Conservation (phyloP, 2,329 filamentous ascomycete species). For the Sporothrix brunneoviolacea region DNA sequence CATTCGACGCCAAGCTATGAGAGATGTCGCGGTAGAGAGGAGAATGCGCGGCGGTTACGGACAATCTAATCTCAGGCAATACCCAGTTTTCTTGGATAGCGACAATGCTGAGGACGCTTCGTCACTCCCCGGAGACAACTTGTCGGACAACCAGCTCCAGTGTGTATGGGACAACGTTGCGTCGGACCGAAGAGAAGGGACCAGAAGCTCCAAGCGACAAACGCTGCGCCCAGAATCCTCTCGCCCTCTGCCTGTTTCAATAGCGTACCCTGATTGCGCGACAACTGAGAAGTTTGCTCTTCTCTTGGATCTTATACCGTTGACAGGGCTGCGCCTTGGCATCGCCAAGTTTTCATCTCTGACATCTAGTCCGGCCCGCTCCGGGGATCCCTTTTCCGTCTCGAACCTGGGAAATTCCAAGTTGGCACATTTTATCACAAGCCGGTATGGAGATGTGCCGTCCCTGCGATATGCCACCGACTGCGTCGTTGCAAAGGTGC, state of each 20-base stretch:
- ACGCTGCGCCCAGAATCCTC: no score
- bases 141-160: no score
- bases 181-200: no score
- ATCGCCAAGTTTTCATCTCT: conserved; percentile 2
- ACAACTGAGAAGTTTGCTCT: not conserved
- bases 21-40: not conserved
- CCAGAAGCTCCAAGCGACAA: no score
- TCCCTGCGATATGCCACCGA: conserved; percentile 2
- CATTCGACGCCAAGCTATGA: conserved; percentile 3
- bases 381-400: no score
- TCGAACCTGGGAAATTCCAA: conserved; percentile 1
- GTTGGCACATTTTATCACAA: not conserved
- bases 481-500: not conserved
- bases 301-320: not conserved
- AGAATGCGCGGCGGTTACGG: not conserved
- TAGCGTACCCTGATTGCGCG: not conserved
- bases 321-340: not conserved
- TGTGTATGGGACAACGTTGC: no score
- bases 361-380: not conserved
- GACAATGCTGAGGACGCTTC: no score
- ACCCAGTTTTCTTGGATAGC: not conserved
- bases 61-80: not conserved
- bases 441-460: not conserved
- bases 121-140: no score
- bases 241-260: not conserved